Evolutionary conservation across 176 grass and related monocot genomes (phyloP).

Genomic region (Musa itinerans): DNA sequence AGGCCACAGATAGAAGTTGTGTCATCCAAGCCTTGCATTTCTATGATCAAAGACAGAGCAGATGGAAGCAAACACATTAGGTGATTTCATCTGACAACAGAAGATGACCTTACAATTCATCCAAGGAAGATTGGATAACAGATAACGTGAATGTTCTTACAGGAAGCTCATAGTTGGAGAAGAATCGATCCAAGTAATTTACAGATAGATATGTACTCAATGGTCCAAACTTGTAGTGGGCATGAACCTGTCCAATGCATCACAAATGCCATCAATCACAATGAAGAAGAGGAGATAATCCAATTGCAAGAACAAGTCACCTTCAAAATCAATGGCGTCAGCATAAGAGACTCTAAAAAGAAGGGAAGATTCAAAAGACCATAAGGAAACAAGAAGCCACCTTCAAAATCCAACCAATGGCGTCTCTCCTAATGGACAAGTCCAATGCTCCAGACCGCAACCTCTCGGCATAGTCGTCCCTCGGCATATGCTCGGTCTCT

Average conservation of each 20-base stretch:
- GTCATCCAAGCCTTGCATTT: conserved; percentile 63
- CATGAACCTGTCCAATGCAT: conserved; percentile 51
- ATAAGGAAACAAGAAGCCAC: background rate
- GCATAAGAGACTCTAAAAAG: no score
- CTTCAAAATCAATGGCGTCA: background rate
- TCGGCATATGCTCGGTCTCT: conserved; percentile 11
- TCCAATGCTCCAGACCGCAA: conserved; percentile 1
- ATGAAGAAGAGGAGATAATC: background rate
- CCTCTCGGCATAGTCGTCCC: conserved; percentile 19
- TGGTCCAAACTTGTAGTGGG: conserved; percentile 66
- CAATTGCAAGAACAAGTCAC: background rate
- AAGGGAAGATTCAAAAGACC: background rate
- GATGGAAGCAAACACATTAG: background rate
- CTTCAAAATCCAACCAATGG: conserved; percentile 21
- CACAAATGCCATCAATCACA: conserved; percentile 21
- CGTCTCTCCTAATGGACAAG: conserved; percentile 14
- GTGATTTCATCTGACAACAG: background rate
- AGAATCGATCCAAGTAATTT: conserved; percentile 91
- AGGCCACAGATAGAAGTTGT: conserved; percentile 77
- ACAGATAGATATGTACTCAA: conserved; percentile 69
- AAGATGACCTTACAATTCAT: background rate
- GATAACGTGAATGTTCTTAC: conserved; percentile 37
- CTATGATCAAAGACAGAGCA: conserved; percentile 20
- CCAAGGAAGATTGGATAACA: background rate
- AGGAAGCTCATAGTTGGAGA: conserved; percentile 71